Base-by-base conservation (phyloP, 2,329 filamentous ascomycete genomes). In the Chlorencoelia australis region DNA sequence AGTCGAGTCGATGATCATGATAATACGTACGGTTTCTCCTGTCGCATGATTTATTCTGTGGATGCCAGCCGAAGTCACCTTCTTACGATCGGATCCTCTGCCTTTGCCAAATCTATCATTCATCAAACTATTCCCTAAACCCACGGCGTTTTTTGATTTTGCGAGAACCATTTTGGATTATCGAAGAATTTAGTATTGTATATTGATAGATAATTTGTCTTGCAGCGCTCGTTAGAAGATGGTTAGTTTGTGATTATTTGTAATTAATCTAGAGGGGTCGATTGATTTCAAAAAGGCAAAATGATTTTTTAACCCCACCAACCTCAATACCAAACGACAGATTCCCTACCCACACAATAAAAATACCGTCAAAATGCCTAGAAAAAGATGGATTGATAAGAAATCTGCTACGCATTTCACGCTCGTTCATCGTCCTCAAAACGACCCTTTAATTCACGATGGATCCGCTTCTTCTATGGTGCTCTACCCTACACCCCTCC, bases 371-470 rank as follows among this genome's bases (percentile, higher is more conserved):
- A 52, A 48, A 18, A 56, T 56, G 53, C 37, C 53, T 43, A 51
- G 49, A 35, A 53, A 49, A 35, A 47, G 47, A 22, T 53, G 63
- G 56, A 79, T 75, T 50, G 74, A 95, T 68, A 95, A 94, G 68
- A 94, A 94, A 64, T 82, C 74, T 42, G 88, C 91, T 51, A 82
- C 84, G 59, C 91, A 88, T 64, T 96, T 94, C 64, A 82, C 82
- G 51, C 82, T 98, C 58, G 86, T 96, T 53, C 85, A 95, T 65
- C 85, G 91, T 55, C 85, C 89, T 21, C 93, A 98, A 64, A 86
- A 95, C 75, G 91, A 98, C 61, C 91, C 93, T 30, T 76, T 89
- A 53, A 95, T 98, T 59, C 82, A 98, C 71, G 88, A 98, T 67
- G 73, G 81, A 52, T 73, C 79, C 53, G 88, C 86, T 37, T 83